Conservation (phyloP, 208 protist genomes). For the Wallacemonas sp. region DNA sequence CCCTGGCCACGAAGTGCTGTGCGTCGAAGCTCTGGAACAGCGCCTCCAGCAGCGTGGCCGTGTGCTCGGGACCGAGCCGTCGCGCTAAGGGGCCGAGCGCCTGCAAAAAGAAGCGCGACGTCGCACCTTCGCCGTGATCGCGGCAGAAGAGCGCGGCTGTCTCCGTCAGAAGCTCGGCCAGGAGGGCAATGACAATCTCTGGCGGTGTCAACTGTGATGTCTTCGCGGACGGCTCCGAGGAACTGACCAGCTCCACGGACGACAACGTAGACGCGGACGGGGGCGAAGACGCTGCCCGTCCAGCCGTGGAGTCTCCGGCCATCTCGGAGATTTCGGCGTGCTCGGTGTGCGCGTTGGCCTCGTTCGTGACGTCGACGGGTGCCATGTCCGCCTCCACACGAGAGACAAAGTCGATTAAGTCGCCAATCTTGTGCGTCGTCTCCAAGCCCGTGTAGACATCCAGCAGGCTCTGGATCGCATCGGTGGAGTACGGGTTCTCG, state of each 20-base stretch:
- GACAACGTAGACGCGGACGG: too few relatives aligned
- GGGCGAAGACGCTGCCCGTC: too few relatives aligned
- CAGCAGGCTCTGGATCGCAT: conserved; percentile 74
- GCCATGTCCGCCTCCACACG: conserved; percentile 19
- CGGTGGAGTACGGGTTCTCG: conserved; percentile 49
- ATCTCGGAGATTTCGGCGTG: too few relatives aligned
- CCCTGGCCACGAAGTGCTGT: conserved; percentile 53
- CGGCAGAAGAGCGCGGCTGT: conserved; percentile 46
- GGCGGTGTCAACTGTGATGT: conserved; percentile 24
- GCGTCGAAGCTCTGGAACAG: conserved; percentile 67
- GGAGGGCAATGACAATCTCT: conserved; percentile 54
- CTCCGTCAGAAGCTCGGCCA: conserved; percentile 71
- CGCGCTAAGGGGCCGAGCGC: conserved; percentile 45
- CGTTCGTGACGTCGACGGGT: background rate
- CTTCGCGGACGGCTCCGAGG: background rate
- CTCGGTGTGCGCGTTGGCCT: background rate
- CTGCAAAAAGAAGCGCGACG: conserved; percentile 59
- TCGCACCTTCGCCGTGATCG: conserved; percentile 66
- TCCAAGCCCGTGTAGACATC: conserved; percentile 69
- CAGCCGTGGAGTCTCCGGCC: too few relatives aligned
- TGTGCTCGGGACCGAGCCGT: conserved; percentile 38
- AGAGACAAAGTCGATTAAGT: conserved; percentile 55
- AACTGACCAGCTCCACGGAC: too few relatives aligned
- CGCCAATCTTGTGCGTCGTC: conserved; percentile 33
- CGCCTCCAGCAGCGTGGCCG: conserved; percentile 44